Percentiles rank a stretch among this genome's conserved stretches.
Conservation (phyloP, 1,139 yeast species). For the Kluyveromyces marxianus region DNA sequence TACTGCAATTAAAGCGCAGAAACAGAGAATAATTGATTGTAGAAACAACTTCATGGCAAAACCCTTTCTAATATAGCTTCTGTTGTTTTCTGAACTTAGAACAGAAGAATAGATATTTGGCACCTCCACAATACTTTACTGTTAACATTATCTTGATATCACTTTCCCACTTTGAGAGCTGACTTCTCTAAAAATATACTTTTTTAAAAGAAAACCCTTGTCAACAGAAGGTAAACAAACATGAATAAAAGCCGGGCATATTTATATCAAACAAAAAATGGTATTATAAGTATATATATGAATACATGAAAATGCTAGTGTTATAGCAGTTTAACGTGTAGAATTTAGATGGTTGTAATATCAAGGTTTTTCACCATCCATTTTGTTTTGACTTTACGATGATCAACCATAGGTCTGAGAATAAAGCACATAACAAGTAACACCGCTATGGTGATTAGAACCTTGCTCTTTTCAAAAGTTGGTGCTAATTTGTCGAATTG, state of each 20-base stretch:
- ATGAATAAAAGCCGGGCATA: too few relatives aligned
- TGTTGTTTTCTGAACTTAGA: background rate
- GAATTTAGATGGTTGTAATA: background rate
- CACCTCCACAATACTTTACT: too few relatives aligned
- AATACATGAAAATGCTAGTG: background rate
- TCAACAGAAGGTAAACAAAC: too few relatives aligned
- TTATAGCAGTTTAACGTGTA: too few relatives aligned
- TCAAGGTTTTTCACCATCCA: conserved; percentile 29
- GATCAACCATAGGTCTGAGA: conserved; percentile 52
- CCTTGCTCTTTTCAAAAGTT: conserved; percentile 59
- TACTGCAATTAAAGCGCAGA: conserved; percentile 9
- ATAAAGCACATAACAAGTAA: conserved; percentile 42
- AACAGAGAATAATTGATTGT: conserved; percentile 2
- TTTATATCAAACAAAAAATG: too few relatives aligned
- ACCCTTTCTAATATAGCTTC: background rate
- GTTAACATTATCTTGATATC: too few relatives aligned
- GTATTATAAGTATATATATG: background rate
- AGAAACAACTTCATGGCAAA: conserved; percentile 1
- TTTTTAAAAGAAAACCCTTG: too few relatives aligned
- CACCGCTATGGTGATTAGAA: conserved; percentile 51
- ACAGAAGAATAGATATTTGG: background rate
- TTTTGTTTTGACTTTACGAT: conserved; percentile 37
- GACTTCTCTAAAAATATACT: too few relatives aligned
- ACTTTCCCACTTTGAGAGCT: too few relatives aligned
- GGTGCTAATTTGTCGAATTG: conserved; percentile 72